These are phyloP conservation scores for Diaporthe destruens DNA, from an alignment of 2,329 filamentous ascomycete species.

Conservation along the genomic window DNA sequence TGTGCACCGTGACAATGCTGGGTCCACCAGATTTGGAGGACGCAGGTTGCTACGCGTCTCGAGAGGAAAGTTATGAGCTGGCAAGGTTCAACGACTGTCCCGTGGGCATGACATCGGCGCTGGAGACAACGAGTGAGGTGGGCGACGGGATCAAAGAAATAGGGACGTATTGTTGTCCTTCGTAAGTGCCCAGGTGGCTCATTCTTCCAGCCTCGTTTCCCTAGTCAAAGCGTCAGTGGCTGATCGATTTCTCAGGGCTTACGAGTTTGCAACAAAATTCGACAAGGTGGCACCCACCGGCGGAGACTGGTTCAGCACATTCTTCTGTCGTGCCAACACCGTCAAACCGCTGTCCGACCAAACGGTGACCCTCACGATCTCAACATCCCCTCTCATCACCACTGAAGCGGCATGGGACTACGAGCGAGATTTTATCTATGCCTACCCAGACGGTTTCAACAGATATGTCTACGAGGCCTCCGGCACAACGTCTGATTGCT, in stretches of 20 bases:
- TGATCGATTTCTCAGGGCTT: not conserved
- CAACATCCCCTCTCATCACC: not conserved
- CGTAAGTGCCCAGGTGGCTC: not conserved
- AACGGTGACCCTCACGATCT: not conserved
- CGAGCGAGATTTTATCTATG: not conserved
- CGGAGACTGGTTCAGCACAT: not conserved
- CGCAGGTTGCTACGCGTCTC: not conserved
- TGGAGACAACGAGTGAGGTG: not conserved
- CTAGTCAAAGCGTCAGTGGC: not conserved
- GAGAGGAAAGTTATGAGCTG: not conserved
- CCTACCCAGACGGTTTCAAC: not conserved
- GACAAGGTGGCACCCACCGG: not conserved
- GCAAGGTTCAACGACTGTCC: not conserved
- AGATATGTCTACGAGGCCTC: not conserved
- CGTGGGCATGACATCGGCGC: not conserved
- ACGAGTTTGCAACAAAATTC: not conserved
- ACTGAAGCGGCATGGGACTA: not conserved
- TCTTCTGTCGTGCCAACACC: not conserved
- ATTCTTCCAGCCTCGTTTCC: no score
- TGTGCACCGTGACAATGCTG: not conserved
- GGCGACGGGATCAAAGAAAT: not conserved
- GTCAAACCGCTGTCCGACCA: not conserved
- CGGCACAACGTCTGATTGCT: not conserved
- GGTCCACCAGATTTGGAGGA: not conserved
- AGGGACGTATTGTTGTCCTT: not conserved